phyloP scores from a whole-genome alignment of 225 moss, liverwort and hornwort genomes.

The Pseudisothecium myosuroides region DNA sequence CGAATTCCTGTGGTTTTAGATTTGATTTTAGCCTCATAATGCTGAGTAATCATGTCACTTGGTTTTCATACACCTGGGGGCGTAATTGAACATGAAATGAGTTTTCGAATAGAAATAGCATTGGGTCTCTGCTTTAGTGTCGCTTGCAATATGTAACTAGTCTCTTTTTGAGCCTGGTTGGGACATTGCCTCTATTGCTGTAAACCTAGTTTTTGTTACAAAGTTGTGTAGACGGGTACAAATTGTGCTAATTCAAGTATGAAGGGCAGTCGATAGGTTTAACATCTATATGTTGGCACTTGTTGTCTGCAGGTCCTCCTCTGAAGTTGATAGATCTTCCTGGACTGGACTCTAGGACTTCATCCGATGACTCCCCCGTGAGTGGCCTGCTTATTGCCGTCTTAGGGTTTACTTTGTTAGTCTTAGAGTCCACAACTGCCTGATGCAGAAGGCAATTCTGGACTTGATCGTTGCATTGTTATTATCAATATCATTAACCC shows the following conservation, averaged over 20 bases:
- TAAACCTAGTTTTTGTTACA: not conserved
- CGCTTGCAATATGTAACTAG: not conserved
- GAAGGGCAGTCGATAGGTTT: not conserved
- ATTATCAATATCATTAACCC: not conserved
- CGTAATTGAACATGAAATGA: not conserved
- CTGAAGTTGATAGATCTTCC: conserved; percentile 87
- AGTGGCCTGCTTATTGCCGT: conserved; percentile 3
- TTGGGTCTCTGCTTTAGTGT: not conserved
- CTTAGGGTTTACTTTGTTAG: not conserved
- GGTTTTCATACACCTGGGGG: not conserved
- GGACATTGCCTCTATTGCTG: not conserved
- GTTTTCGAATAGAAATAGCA: not conserved
- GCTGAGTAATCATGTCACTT: not conserved
- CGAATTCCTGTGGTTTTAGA: not conserved
- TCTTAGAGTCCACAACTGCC: not conserved
- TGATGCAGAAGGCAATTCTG: not conserved
- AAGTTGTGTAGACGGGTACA: not conserved
- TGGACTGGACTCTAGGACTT: conserved; percentile 60
- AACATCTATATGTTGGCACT: not conserved
- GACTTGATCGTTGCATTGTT: not conserved
- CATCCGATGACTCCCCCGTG: conserved; percentile 65
- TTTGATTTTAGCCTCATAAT: not conserved
- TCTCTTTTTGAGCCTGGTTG: not conserved
- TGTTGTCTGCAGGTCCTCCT: conserved; percentile 60
- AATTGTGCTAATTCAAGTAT: not conserved